Conservation (phyloP, 352 stramenopile genomes). For the Globisporangium lucens region DNA sequence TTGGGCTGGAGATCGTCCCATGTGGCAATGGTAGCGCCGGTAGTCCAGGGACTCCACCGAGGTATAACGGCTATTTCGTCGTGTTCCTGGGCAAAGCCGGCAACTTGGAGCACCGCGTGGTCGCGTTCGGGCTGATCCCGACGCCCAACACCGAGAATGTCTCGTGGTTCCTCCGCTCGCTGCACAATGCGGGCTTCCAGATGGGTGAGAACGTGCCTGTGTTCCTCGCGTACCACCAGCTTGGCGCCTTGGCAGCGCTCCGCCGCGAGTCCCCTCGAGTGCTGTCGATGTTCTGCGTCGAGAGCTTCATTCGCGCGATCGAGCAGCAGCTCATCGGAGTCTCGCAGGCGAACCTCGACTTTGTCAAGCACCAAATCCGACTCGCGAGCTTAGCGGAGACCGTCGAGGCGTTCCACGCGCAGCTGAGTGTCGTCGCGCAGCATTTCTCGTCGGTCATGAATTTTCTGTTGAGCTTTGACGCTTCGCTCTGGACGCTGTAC, state of each 20-base stretch:
- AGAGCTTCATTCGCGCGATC: constrained; percentile 63
- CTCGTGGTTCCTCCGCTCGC: constrained; percentile 67
- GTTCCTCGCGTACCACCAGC: constrained; percentile 59
- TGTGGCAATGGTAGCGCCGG: constrained; percentile 41
- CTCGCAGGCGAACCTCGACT: constrained; percentile 55
- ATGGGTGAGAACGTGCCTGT: constrained; percentile 48
- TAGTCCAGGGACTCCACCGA: background rate
- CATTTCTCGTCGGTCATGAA: constrained; percentile 30
- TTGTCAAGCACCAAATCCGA: constrained; percentile 42
- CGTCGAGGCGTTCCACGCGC: constrained; percentile 6
- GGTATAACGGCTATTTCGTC: constrained; percentile 57
- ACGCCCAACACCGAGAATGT: constrained; percentile 65
- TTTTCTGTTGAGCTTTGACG: constrained; percentile 58
- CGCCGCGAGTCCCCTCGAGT: constrained; percentile 44
- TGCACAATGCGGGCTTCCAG: constrained; percentile 43
- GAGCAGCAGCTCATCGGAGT: constrained; percentile 60
- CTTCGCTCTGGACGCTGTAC: constrained; percentile 67
- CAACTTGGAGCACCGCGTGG: constrained; percentile 60
- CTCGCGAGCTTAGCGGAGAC: constrained; percentile 48
- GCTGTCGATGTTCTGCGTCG: constrained; percentile 74
- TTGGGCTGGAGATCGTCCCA: constrained; percentile 69
- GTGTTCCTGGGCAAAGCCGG: constrained; percentile 67
- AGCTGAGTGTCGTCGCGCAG: constrained; percentile 5
- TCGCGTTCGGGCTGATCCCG: constrained; percentile 68
- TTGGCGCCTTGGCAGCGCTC: constrained; percentile 53